Evolutionary conservation across 116 monocot species (phyloP).

Genomic region (Posidonia oceanica): DNA sequence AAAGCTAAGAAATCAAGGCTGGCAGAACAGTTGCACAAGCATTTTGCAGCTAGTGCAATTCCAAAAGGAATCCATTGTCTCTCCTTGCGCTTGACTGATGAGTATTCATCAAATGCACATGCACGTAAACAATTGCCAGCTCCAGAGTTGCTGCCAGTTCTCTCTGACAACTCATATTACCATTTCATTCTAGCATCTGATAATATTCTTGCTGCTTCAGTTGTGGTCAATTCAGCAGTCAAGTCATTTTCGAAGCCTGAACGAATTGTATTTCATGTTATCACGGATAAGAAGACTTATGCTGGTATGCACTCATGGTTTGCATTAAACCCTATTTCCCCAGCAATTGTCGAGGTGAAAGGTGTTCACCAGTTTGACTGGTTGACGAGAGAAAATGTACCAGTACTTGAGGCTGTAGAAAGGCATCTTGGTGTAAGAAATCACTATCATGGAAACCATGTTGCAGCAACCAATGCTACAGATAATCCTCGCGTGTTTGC

Average conservation of each 20-base stretch:
- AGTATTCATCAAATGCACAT: slow-evolving; percentile 96
- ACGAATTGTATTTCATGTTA: slow-evolving; percentile 85
- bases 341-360: slow-evolving; percentile 83
- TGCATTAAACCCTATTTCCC: slow-evolving; percentile 61
- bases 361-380: slow-evolving; percentile 94
- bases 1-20: slow-evolving; percentile 67
- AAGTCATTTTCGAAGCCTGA: slow-evolving; percentile 57
- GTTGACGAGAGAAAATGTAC: slow-evolving; percentile 90
- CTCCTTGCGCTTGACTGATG: slow-evolving; percentile 77
- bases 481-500: slow-evolving; percentile 79
- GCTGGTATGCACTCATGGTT: slow-evolving; percentile 99
- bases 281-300: slow-evolving; percentile 96
- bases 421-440: slow-evolving; percentile 57
- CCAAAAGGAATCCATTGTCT: slow-evolving; percentile 98
- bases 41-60: slow-evolving; percentile 85
- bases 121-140: slow-evolving; percentile 79
- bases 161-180: slow-evolving; percentile 69
- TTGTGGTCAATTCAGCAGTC: slow-evolving; percentile 66
- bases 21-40: slow-evolving; percentile 83
- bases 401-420: slow-evolving; percentile 83
- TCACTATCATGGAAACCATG: slow-evolving; percentile 82
- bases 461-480: slow-evolving; percentile 20
- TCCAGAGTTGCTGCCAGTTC: slow-evolving; percentile 65
- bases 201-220: slow-evolving; percentile 90
- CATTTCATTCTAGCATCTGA: slow-evolving; percentile 80